Conservation (phyloP, 306 rosid genomes). For the apple (Malus domestica) region DNA sequence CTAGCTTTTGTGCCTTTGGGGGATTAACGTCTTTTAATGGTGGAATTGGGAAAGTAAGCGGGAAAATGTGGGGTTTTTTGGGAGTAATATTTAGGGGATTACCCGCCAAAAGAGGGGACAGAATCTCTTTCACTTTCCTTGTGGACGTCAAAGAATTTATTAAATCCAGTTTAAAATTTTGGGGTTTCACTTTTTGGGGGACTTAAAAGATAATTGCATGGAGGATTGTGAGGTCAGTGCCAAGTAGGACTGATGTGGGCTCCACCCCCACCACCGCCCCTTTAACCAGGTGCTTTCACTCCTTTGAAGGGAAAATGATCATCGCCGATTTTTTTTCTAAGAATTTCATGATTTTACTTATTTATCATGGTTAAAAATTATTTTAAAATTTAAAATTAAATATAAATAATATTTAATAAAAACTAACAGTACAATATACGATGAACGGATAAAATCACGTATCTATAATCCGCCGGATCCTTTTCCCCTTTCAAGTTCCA, state of each 20-base stretch:
- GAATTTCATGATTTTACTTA: accelerated
- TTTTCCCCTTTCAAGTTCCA: not conserved
- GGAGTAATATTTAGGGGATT: slow-evolving; percentile 19
- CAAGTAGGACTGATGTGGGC: slow-evolving; percentile 33
- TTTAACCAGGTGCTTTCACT: slow-evolving; percentile 40
- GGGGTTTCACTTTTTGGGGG: not conserved
- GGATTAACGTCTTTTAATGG: slow-evolving; percentile 14
- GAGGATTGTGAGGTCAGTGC: slow-evolving; percentile 23
- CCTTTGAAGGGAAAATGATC: not conserved
- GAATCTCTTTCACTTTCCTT: slow-evolving; percentile 42
- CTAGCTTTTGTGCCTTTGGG: not conserved
- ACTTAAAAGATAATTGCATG: not conserved
- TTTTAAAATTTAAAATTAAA: no score
- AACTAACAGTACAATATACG: no score
- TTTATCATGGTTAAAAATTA: no score
- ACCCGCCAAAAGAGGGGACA: slow-evolving; percentile 53
- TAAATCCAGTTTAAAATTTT: slow-evolving; percentile 42
- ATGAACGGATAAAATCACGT: no score
- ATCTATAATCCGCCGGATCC: no score
- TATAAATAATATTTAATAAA: no score
- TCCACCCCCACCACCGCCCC: slow-evolving; percentile 44
- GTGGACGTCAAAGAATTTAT: slow-evolving; percentile 77
- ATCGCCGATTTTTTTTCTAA: no score
- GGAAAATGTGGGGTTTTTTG: slow-evolving; percentile 31
- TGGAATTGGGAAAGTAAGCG: slow-evolving; percentile 27